phyloP scores from a whole-genome alignment of 208 protist species.

The Trypanosoma theileri region DNA sequence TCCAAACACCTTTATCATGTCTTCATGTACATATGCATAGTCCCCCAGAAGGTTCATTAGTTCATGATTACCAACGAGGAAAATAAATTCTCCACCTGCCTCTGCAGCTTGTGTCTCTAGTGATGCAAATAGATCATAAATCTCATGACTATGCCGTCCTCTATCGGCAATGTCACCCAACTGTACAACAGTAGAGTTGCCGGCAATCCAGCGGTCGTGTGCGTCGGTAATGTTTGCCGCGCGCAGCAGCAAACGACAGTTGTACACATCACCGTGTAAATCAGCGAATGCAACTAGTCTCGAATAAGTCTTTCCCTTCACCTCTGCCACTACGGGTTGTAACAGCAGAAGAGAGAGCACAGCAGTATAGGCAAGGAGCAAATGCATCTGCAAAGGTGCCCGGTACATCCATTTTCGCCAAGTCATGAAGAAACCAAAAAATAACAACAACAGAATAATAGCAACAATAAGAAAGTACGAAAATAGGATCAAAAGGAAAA shows the following conservation, averaged over 20 bases:
- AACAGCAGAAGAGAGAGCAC: neutral
- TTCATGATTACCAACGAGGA: constrained; percentile 75
- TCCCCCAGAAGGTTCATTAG: constrained; percentile 43
- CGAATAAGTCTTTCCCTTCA: neutral
- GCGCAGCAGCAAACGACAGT: constrained; percentile 35
- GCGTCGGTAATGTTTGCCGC: constrained; percentile 40
- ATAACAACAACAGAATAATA: no score
- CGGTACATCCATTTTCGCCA: no score
- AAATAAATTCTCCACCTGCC: constrained; percentile 56
- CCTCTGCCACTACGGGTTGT: neutral
- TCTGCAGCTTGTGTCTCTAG: constrained; percentile 34
- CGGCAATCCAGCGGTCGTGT: constrained; percentile 38
- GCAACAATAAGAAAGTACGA: no score
- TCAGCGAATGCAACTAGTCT: constrained; percentile 63
- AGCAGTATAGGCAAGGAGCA: no score
- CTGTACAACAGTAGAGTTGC: constrained; percentile 56
- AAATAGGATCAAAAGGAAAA: no score
- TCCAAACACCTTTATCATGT: constrained; percentile 27
- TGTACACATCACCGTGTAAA: constrained; percentile 54
- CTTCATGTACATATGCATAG: constrained; percentile 27
- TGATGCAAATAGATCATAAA: constrained; percentile 47
- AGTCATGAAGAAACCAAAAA: no score
- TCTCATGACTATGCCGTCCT: constrained; percentile 37
- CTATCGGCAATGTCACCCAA: constrained; percentile 67
- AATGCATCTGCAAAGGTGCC: no score